Conservation (phyloP, 495 filamentous ascomycete genomes). For the Letharia columbiana region DNA sequence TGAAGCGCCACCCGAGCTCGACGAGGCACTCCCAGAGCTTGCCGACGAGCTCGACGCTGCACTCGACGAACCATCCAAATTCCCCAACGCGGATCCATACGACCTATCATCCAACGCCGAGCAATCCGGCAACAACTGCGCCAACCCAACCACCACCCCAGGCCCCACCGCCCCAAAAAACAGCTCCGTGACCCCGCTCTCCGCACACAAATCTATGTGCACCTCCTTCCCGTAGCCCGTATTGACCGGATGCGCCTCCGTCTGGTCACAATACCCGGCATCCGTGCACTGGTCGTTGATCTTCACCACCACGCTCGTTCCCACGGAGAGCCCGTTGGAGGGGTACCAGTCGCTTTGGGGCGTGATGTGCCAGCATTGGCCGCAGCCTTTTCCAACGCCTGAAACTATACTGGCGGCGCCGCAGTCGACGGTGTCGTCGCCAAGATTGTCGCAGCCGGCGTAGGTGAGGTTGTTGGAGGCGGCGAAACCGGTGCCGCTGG, state of each 20-base stretch:
- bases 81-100: slow-evolving; percentile 11
- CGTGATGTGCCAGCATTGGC: slow-evolving; percentile 19
- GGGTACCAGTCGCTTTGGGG: slow-evolving; percentile 9
- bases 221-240: slow-evolving; percentile 17
- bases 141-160: slow-evolving; percentile 18
- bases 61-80: slow-evolving; percentile 4
- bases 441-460: slow-evolving; percentile 2
- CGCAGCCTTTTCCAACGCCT: slow-evolving; percentile 18
- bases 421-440: neutral
- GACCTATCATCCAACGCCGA: slow-evolving; percentile 9
- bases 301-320: slow-evolving; percentile 13
- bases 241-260: slow-evolving; percentile 1
- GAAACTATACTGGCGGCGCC: slow-evolving; percentile 6
- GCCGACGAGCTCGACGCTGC: neutral
- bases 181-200: slow-evolving; percentile 12
- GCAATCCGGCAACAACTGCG: slow-evolving; percentile 15
- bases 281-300: slow-evolving; percentile 21
- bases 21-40: neutral
- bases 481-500: slow-evolving; percentile 14
- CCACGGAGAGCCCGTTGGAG: slow-evolving; percentile 2
- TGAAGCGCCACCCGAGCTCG: neutral
- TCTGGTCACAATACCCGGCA: slow-evolving; percentile 16
- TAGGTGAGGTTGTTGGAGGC: slow-evolving; percentile 21
- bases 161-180: slow-evolving; percentile 20
- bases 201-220: slow-evolving; percentile 19